phyloP scores from a whole-genome alignment of 495 filamentous ascomycete species.

The Talaromyces trachyspermus region DNA sequence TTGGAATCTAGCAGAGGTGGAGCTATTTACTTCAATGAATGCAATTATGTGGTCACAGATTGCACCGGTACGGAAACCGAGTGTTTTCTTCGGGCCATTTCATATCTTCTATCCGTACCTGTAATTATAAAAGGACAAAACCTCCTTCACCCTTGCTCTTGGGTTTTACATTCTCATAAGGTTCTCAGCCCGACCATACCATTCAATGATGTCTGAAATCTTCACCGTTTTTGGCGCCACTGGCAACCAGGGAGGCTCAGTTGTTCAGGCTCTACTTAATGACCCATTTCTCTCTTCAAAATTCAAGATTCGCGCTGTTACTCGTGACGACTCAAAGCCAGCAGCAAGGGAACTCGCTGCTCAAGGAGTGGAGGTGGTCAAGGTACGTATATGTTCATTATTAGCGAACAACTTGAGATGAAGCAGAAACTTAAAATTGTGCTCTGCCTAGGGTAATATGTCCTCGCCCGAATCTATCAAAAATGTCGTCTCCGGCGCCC shows the following conservation, averaged over 20 bases:
- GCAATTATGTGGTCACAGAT: too few species aligned
- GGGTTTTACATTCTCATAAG: too few species aligned
- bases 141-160: too few species aligned
- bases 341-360: constrained; percentile 29
- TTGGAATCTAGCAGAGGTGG: too few species aligned
- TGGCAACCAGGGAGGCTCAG: constrained; percentile 26
- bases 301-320: constrained; percentile 34
- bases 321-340: constrained; percentile 18
- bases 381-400: neutral
- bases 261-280: constrained; percentile 19
- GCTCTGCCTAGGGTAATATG: constrained; percentile 20
- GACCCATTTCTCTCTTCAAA: constrained; percentile 17
- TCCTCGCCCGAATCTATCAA: constrained; percentile 20
- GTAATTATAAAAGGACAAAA: too few species aligned
- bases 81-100: too few species aligned
- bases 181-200: too few species aligned
- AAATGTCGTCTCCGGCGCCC: constrained; percentile 24
- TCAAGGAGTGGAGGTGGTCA: constrained; percentile 38
- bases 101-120: too few species aligned
- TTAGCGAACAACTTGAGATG: neutral
- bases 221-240: constrained; percentile 44
- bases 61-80: too few species aligned
- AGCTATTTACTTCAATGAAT: too few species aligned
- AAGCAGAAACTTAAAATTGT: neutral
- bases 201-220: constrained; percentile 23